Conservation (phyloP, 2,329 filamentous ascomycete genomes). For the Fusarium aywerte region DNA sequence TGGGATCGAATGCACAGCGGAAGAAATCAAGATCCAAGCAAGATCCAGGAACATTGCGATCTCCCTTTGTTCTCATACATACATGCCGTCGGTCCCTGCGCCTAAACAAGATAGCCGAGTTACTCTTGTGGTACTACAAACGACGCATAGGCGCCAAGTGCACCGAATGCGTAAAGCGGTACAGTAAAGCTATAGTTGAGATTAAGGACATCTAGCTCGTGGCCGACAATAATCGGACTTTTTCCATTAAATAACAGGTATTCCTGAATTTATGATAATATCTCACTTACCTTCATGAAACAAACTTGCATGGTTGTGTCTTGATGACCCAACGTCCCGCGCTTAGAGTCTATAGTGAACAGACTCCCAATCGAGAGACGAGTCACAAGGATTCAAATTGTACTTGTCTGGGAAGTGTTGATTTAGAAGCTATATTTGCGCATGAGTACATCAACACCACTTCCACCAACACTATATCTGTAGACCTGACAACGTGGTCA, state of each 20-base stretch:
- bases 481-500: neutral
- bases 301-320: neutral
- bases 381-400: neutral
- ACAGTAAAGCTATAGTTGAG: neutral
- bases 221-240: neutral
- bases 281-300: neutral
- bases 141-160: neutral
- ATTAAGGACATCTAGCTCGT: neutral
- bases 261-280: neutral
- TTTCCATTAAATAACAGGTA: neutral
- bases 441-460: neutral
- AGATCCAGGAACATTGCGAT: constrained; percentile 3
- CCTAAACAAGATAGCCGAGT: neutral
- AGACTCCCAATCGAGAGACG: neutral
- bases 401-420: neutral
- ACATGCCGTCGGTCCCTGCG: neutral
- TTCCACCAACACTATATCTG: neutral
- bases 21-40: constrained; percentile 7
- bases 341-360: neutral
- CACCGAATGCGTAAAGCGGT: neutral
- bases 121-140: neutral
- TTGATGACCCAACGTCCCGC: neutral
- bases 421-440: neutral
- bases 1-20: neutral
- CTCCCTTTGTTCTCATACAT: constrained; percentile 8